Base-by-base conservation (phyloP, 2,329 filamentous ascomycete species). In the Cladosporium sp. region DNA sequence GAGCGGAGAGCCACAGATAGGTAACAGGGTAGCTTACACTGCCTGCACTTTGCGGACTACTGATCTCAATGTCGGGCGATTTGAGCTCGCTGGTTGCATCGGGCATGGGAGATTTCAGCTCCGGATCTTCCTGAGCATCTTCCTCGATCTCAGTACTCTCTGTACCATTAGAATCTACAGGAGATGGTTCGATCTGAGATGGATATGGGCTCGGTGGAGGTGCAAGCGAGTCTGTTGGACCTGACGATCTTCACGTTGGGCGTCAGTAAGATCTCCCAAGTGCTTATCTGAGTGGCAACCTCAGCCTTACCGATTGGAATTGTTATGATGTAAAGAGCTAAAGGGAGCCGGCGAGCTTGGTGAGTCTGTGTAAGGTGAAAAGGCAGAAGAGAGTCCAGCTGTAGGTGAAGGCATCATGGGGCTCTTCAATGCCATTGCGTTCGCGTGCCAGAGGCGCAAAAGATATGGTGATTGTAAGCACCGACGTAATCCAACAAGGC, bases 131-230 rank as follows among this genome's bases (percentile, higher is more conserved):
- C 63, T 90, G 87, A 42, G 82, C 82, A 63, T 92, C 88, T 64
- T 93, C 90, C 63, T 94, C 90, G 56, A 94, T 92, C 70, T 94
- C 90, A 11, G 90, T 93, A 39, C 84, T 87, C 67, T 88, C 88
- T 22, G 90, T 94, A 60, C 89, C 89, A 70, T 89, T 92, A 39
- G 90, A 94, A 52, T 91, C 92, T 22, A 93, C 89, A 7, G 90
- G 90, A 17, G 90, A 93, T 9, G 90, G 90, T 40, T 90, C 89
- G 55, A 92, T 87, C 64, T 62, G 88, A 81, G 74, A 85, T 82
- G 70, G 83, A 73, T 78, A 88, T 30, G 78, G 79, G 63, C 76
- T 79, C 15, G 75, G 73, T 38, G 76, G 78, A 40, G 77, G 78
- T 45, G 75, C 70, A 54, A 81, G 74, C 65, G 77, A 76, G 67